Evolutionary conservation across 768 basidiomycete genomes (phyloP).

Genomic region (Lentinula boryana): DNA sequence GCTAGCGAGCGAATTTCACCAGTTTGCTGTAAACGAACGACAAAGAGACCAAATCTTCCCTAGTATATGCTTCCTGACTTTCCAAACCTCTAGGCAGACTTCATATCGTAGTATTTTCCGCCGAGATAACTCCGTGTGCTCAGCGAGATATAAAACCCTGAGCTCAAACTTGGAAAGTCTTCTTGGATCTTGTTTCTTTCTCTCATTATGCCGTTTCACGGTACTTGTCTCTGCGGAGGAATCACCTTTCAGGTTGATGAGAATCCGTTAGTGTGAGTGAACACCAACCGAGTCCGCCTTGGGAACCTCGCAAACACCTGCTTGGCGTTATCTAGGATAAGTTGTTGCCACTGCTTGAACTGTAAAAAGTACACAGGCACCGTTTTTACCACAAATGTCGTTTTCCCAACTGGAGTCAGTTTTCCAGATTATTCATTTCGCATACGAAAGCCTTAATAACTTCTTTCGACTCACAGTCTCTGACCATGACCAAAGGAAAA

Average conservation of each 20-base stretch:
- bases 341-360: background rate
- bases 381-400: background rate
- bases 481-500: background rate
- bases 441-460: background rate
- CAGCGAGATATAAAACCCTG: no score
- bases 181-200: background rate
- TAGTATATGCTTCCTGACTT: no score
- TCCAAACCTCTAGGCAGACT: no score
- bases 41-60: no score
- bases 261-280: background rate
- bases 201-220: background rate
- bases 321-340: background rate
- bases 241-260: background rate
- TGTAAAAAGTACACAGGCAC: background rate
- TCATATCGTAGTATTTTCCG: no score
- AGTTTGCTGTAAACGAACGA: no score
- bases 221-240: background rate
- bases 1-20: no score
- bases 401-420: background rate
- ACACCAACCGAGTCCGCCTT: background rate
- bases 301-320: background rate
- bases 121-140: no score
- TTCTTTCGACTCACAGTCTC: background rate
- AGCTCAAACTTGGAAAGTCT: no score
- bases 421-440: background rate